Conservation (phyloP, 257 asterid genomes). For the Lavandula angustifolia region DNA sequence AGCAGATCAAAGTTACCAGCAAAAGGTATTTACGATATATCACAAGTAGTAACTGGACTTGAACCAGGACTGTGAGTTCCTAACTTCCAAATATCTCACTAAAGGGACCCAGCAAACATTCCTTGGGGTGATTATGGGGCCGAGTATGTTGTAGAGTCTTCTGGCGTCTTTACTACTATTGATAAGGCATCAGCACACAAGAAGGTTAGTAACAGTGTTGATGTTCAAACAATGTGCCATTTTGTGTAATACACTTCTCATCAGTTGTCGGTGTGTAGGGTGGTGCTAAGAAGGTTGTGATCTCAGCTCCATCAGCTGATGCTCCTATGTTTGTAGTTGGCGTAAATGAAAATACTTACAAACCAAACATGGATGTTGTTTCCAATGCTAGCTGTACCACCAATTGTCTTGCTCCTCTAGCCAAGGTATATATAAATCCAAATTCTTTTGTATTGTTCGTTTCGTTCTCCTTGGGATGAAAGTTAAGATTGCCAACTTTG, state of each 20-base stretch:
- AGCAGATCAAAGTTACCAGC: slow-evolving; percentile 67
- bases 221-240: slow-evolving; percentile 11
- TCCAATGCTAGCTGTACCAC: slow-evolving; percentile 99
- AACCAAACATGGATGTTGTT: slow-evolving; percentile 90
- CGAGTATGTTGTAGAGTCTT: slow-evolving; percentile 88
- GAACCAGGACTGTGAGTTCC: slow-evolving; percentile 14
- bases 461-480: not conserved
- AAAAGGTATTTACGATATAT: slow-evolving; percentile 58
- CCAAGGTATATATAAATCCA: slow-evolving; percentile 63
- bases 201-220: slow-evolving; percentile 50
- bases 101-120: slow-evolving; percentile 91
- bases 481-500: slow-evolving; percentile 3
- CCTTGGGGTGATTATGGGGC: slow-evolving; percentile 97
- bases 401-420: slow-evolving; percentile 98
- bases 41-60: slow-evolving; percentile 2
- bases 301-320: slow-evolving; percentile 99
- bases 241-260: slow-evolving; percentile 22
- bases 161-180: slow-evolving; percentile 83
- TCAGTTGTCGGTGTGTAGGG: slow-evolving; percentile 55
- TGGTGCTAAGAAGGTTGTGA: slow-evolving; percentile 94
- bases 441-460: not conserved
- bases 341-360: slow-evolving; percentile 82
- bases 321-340: slow-evolving; percentile 99
- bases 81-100: slow-evolving; percentile 28
- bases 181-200: slow-evolving; percentile 89